Base-by-base conservation (phyloP, 108 stramenopile genomes). In the Fistulifera solaris region DNA sequence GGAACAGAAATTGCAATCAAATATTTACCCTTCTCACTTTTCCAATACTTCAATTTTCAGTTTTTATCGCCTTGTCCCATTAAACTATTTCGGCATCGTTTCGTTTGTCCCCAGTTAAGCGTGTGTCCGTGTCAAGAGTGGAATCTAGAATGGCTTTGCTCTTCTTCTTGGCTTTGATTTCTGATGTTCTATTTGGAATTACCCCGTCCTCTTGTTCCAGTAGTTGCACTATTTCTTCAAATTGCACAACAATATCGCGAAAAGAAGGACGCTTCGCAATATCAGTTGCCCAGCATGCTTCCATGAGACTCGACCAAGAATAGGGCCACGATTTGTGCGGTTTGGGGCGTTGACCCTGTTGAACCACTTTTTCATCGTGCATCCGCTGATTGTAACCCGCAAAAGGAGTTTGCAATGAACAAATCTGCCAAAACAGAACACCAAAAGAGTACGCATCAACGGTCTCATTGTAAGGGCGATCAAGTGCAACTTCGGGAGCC, bases 381-480 rank as follows among this genome's bases (percentile, higher is more conserved):
- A 76, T 72, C 52, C 76, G 81, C 17, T 76, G 74, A n/a, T 65
- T 62, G 40, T 73, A 79, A 18, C 80, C 81, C 0, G 80, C 71
- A 59, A 77, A 92, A 0, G 90, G 90, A 12, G 79, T 80, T 27
- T 81, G 75, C 23, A 92, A 57, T 6, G 90, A 78, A 48, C 90
- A 92, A 27, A 87, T 67, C 49, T 92, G 90, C 78, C 78, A 79
- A 56, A 87, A 83, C n/a, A 92, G 60, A 21, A 92, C 73, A 1
- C 85, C 90, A 67, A 92, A 92, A 22, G 77, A 79, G 58, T 87
- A 92, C 11, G 82, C 56, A 61, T 92, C 90, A 0, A 85, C 90
- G 2, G 71, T 66, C 15, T 79, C 67, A 41, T 78, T 67, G 68
- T 92, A 92, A 25, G 86, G 80, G 26, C 64, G 54, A 40, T 22